Conservation (phyloP, 352 stramenopile species). For the Phytophthora hibernalis region DNA sequence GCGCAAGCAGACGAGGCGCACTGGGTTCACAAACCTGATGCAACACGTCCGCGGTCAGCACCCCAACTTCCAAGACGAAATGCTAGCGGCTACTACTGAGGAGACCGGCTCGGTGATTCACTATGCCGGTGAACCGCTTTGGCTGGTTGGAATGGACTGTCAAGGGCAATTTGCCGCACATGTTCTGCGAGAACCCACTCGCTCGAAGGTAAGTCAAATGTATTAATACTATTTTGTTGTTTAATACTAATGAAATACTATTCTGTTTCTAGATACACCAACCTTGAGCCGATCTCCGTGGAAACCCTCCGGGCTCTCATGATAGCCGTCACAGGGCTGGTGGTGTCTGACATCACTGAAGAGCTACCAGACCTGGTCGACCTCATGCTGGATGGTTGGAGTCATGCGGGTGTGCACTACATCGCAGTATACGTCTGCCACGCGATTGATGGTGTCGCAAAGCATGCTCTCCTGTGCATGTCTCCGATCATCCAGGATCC, state of each 20-base stretch:
- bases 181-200: not conserved
- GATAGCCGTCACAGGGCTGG: no score
- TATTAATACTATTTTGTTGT: not conserved
- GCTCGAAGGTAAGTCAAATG: not conserved
- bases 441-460: not conserved
- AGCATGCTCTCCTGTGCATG: not conserved
- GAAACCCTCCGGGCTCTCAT: no score
- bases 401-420: not conserved
- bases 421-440: not conserved
- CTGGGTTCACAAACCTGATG: no score
- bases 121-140: not conserved
- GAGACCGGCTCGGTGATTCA: not conserved
- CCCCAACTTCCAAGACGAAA: not conserved
- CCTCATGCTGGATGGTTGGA: not conserved
- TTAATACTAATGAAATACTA: not conserved
- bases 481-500: not conserved
- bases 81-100: not conserved
- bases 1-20: no score
- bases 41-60: no score
- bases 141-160: slow-evolving; percentile 1
- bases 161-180: not conserved
- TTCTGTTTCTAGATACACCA: no score
- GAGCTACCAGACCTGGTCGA: not conserved
- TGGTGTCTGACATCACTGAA: not conserved
- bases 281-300: no score